phyloP scores from a whole-genome alignment of 164 flowering plant genomes.

The Stephania yunnanensis region DNA sequence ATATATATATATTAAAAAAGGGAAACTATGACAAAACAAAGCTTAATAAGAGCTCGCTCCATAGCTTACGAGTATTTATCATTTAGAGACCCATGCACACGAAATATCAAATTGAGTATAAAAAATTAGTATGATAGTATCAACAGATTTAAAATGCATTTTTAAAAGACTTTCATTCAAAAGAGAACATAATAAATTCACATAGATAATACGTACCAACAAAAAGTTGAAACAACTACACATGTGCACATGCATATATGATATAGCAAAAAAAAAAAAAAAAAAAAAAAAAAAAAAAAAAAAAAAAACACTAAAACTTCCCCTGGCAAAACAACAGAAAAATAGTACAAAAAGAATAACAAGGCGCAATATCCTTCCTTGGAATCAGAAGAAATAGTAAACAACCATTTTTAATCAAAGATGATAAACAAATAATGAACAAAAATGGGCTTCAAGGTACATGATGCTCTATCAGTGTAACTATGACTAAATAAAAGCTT shows the following conservation, averaged over 20 bases:
- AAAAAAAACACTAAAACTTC: no score
- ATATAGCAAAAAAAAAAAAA: no score
- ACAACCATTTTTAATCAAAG: no score
- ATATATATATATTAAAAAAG: not conserved
- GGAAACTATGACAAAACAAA: constrained; percentile 12
- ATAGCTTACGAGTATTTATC: not conserved
- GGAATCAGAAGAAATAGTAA: no score
- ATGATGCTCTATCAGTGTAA: constrained; percentile 13
- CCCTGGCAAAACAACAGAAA: no score
- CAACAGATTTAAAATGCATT: not conserved
- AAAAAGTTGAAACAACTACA: no score
- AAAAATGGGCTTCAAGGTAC: not conserved
- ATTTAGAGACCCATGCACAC: not conserved
- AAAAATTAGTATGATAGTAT: not conserved
- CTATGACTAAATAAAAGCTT: constrained; percentile 15
- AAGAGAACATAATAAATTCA: no score
- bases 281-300: no score
- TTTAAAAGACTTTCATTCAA: not conserved
- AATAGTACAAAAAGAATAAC: no score
- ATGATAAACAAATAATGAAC: not conserved
- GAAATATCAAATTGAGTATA: not conserved
- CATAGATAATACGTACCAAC: no score
- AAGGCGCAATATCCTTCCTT: no score
- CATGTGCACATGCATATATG: no score
- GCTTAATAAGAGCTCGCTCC: not conserved